A percentile compares a stretch with the other conserved stretches of the same genome.
These are phyloP conservation scores for Ramaria rubella DNA, from an alignment of 768 basidiomycete species.

Conservation along the genomic window DNA sequence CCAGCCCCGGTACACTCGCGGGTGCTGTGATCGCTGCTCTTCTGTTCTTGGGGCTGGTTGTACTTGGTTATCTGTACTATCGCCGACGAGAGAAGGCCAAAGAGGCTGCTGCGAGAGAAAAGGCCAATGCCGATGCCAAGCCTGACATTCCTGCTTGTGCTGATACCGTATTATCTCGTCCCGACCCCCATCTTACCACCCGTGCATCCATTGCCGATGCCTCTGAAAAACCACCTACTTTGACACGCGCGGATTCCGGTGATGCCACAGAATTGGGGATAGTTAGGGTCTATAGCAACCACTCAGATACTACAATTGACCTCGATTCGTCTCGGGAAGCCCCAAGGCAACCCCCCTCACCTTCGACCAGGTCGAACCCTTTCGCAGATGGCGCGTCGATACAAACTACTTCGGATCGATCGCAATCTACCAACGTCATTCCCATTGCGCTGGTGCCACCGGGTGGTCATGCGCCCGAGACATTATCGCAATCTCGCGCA, in stretches of 20 bases:
- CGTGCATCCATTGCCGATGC: constrained; percentile 20
- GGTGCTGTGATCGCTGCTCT: constrained; percentile 65
- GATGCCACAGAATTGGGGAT: constrained; percentile 28
- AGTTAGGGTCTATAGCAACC: constrained; percentile 43
- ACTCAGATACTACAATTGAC: constrained; percentile 49
- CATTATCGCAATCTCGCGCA: constrained; percentile 21
- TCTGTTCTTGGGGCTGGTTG: constrained; percentile 47
- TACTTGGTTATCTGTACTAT: constrained; percentile 55
- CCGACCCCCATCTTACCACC: constrained; percentile 72
- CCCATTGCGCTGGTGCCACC: constrained; percentile 76
- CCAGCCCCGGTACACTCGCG: constrained; percentile 65
- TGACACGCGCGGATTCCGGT: background rate
- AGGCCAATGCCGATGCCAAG: constrained; percentile 33
- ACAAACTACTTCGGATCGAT: constrained; percentile 64
- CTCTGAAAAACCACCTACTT: constrained; percentile 10
- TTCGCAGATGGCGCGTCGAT: constrained; percentile 75
- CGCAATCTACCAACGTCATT: constrained; percentile 79
- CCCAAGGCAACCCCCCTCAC: constrained; percentile 23
- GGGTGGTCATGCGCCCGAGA: constrained; percentile 23
- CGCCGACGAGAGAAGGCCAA: constrained; percentile 37
- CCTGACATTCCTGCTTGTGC: constrained; percentile 66
- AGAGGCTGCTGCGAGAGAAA: constrained; percentile 24
- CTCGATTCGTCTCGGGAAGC: constrained; percentile 35
- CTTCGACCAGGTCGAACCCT: constrained; percentile 49
- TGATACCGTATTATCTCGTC: constrained; percentile 69